Base-by-base conservation (phyloP, 1,139 yeast species). In the Blastobotrys raffinosifermentans region DNA sequence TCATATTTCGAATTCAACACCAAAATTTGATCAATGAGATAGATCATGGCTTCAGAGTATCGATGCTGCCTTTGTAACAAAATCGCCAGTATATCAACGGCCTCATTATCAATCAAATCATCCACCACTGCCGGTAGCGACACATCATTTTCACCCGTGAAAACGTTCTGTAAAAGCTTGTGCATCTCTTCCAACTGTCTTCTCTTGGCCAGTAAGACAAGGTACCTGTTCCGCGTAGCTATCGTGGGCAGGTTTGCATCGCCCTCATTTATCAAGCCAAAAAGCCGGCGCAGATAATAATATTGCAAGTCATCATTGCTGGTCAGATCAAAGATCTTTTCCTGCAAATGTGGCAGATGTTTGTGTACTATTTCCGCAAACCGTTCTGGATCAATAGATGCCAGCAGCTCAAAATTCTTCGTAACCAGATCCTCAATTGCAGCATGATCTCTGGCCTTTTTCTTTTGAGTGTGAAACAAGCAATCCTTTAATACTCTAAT, bases 21-120 rank as follows among this genome's bases (percentile, higher is more conserved):
- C 15, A 48, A 32, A 4, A 61, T 22, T 26, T 57, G 50, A 25
- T 58, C 56, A 3, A 55, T 40, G 19, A 59, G 36, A 35, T 60
- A 56, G n/a, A 57, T 54, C 53, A 61, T 45, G 0, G 65, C 64
- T 35, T 61, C 66, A 0, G 52, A 33, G 5, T 45, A 35, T 8
- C 62, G 48, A 4, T 42, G 48, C 31, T 46, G 51, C 3, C 62
- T 44, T 20, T 47, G 26, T 20, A 61, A 41, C 4, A 61, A 32
- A 11, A 53, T 27, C 3, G 57, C 53, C 15, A 61, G 44, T 3
- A 57, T 50, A 33, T 60, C 64, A 3, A 54, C 48, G 9, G 54
- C 52, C 5, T 49, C 47, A 7, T 49, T 33, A 17, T 43, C 51
- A 10, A 58, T 50, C 30, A 61, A 34, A 15, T 46, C 50, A 31